These are phyloP conservation scores for Cucumis sativus DNA, from an alignment of 306 rosid genomes.

Conservation along the genomic window Cucumber_9930_V3 NC_026660.2:11189001-11189500, in stretches of 20 bases:
- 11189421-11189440: background rate
- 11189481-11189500: background rate
- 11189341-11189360: slow-evolving; percentile 86
- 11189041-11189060: background rate
- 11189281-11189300: slow-evolving; percentile 79
- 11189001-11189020: background rate
- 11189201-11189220: background rate
- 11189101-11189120: background rate
- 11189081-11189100: background rate
- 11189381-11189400: slow-evolving; percentile 24
- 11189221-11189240: background rate
- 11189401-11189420: no score
- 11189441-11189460: background rate
- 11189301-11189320: slow-evolving; percentile 79
- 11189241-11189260: background rate
- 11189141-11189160: background rate
- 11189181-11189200: background rate
- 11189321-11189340: slow-evolving; percentile 78
- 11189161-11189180: background rate
- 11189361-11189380: slow-evolving; percentile 46
- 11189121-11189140: background rate
- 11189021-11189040: background rate
- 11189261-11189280: slow-evolving; percentile 62
- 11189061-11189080: no score
- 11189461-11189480: background rate